Base-by-base conservation (phyloP, 106 monocot genomes). In the Acanthochlamys bracteata region DNA sequence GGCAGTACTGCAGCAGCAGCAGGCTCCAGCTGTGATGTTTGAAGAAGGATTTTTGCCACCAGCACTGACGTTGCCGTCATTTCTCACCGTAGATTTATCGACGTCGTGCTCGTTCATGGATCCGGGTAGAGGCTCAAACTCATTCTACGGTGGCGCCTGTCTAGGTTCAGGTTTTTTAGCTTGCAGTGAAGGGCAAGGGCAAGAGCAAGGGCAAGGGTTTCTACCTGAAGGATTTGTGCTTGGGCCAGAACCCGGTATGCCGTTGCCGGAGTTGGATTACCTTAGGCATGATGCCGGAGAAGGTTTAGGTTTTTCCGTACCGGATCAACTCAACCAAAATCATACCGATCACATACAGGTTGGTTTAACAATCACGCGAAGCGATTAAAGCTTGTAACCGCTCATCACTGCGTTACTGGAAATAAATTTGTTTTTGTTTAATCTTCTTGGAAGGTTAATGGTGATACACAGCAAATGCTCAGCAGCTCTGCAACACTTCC, bases 101-200 rank as follows among this genome's bases (percentile, higher is more conserved):
- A 2, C 20, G 2, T 55, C 55, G 55, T 55, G 55, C 55, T 55
- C 55, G 22, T 22, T 55, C 55, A 55, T 55, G n/a, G 55, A 55
- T 21, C 55, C 55, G 19, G 20, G 15, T 10, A 33, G 1, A 1
- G 6, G 33, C 6, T 3, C 22, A 10, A 21, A 20, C 22, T 10
- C 55, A 10, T 55, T 55, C 55, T 55, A 55, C 55, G 20, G 3
- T 10, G 55, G 20, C 55, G n/a, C 4, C 2, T 1, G 51, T 19
- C 13, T 4, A 19, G 22, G 55, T 21, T 10, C 20, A 3, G 22
- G 22, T 3, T 10, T 55, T 22, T 20, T 22, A 10, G n/a, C 10
- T 19, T 55, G 55, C 22, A 20, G 55, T 10, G 55, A 55, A 55
- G 55, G 22, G 20, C 51, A 51, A 19, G 12, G 10, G 13, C 43